Conservation (phyloP, 495 filamentous ascomycete genomes). For the Penicillium coprophilum region DNA sequence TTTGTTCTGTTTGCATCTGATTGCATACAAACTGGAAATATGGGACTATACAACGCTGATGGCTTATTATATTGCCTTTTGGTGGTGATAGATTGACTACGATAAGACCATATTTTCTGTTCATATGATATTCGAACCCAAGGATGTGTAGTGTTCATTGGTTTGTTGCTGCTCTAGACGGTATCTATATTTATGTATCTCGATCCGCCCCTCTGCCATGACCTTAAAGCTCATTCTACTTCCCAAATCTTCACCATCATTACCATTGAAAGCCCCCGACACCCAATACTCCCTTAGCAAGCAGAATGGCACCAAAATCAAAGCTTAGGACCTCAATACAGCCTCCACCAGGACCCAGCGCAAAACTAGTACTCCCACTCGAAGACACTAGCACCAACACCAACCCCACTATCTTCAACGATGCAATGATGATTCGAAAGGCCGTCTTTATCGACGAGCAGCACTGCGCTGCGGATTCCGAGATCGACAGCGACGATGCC, state of each 20-base stretch:
- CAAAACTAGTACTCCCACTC: constrained; percentile 23
- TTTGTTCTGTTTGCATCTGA: constrained; percentile 29
- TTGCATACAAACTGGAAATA: background rate
- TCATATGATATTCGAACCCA: background rate
- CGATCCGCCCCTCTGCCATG: background rate
- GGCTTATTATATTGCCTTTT: background rate
- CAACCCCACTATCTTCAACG: constrained; percentile 62
- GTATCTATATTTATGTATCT: background rate
- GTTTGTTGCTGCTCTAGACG: background rate
- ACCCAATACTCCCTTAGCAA: background rate
- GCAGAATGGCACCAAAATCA: constrained; percentile 4
- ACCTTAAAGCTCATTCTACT: background rate
- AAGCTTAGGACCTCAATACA: constrained; percentile 23
- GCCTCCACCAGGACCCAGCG: constrained; percentile 25
- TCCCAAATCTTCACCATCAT: background rate
- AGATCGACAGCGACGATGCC: constrained; percentile 77
- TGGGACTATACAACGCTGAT: background rate
- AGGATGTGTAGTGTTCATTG: background rate
- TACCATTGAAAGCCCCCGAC: background rate
- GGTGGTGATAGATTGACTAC: background rate
- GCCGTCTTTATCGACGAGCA: constrained; percentile 80
- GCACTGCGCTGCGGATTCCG: constrained; percentile 59
- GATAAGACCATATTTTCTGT: background rate
- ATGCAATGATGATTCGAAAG: constrained; percentile 76
- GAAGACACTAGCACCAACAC: constrained; percentile 20